Conservation (phyloP, 2,329 filamentous ascomycete species). For the Colletotrichum ledebouriae region DNA sequence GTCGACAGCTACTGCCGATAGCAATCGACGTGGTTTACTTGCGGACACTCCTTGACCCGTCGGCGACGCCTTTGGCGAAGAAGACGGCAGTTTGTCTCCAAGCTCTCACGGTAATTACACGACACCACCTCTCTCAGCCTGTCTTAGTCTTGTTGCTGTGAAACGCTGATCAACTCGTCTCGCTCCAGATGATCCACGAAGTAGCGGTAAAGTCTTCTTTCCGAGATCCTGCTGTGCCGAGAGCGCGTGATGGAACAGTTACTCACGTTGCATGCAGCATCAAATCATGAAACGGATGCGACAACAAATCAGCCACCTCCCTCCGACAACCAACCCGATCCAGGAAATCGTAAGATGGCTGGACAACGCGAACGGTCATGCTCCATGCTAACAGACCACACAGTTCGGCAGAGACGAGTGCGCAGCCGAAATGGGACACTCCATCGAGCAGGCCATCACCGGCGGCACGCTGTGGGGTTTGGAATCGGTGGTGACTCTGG, state of each 20-base stretch:
- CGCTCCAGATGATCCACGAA: not conserved
- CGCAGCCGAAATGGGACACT: conserved; percentile 2
- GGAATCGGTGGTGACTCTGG: not conserved
- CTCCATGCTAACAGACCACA: no score
- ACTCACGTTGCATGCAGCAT: not conserved
- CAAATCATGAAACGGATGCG: not conserved
- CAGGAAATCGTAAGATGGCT: not conserved
- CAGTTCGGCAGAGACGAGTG: conserved; percentile 5
- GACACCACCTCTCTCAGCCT: no score
- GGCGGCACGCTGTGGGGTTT: not conserved
- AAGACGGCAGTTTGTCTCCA: not conserved
- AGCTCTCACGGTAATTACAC: not conserved
- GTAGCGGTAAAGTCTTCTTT: no score
- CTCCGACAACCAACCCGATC: not conserved
- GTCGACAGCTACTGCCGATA: not conserved
- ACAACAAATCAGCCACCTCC: no score
- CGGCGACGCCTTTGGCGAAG: not conserved
- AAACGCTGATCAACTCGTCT: no score
- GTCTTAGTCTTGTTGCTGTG: no score
- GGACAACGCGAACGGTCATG: not conserved
- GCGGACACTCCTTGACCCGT: conserved; percentile 14
- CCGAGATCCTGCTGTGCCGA: no score
- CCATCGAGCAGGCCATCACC: conserved; percentile 7
- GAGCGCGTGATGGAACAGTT: no score
- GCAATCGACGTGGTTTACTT: not conserved